Base-by-base conservation (phyloP, 2,329 filamentous ascomycete genomes). In the Microthyrium microscopicum region DNA sequence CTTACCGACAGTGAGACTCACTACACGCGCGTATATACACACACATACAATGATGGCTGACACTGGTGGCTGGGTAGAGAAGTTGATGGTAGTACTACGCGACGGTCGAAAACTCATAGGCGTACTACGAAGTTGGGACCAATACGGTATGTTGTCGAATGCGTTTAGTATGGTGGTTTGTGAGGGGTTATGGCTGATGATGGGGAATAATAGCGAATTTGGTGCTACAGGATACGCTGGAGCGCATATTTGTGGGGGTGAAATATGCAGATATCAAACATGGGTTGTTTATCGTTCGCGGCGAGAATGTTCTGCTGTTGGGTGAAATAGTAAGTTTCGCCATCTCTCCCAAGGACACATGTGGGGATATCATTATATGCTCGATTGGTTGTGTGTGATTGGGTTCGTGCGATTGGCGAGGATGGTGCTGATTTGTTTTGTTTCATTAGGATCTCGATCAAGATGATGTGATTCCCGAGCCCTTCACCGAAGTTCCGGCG, bases 31-130 rank as follows among this genome's bases (percentile, higher is more conserved):
- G 28, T 34, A 7, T 13, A 33, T 35, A 37, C 17, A n/a, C 20
- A 19, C 26, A 8, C 16, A 33, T 5, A 30, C 7, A 6, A 27
- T n/a, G n/a, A 9, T 4, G 13, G 9, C 27, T 22, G 5, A 8
- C 20, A 7, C 27, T 24, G 24, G 26, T 5, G 16, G 28, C 20
- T 11, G 20, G n/a, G 21, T 18, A 95, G 89, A 98, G 63, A 98
- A 98, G 61, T 73, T 98, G 39, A 74, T 94, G 59, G 69, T 95
- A 36, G 74, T 85, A 29, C 68, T 98, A 35, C 78, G 89, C 45
- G 89, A 98, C 52, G 89, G 91, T 40, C 73, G 87, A 47, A 95
- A 95, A 60, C 65, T 95, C 44, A 80, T 92, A 44, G 89, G 89
- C 20, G 81, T 95, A 29, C 60, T 98, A 44, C 70, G 89, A 49